A percentile compares a stretch with the other conserved stretches of the same genome.
phyloP scores from a whole-genome alignment of 805 yeast species.

The Scheffersomyces stipitis region DNA sequence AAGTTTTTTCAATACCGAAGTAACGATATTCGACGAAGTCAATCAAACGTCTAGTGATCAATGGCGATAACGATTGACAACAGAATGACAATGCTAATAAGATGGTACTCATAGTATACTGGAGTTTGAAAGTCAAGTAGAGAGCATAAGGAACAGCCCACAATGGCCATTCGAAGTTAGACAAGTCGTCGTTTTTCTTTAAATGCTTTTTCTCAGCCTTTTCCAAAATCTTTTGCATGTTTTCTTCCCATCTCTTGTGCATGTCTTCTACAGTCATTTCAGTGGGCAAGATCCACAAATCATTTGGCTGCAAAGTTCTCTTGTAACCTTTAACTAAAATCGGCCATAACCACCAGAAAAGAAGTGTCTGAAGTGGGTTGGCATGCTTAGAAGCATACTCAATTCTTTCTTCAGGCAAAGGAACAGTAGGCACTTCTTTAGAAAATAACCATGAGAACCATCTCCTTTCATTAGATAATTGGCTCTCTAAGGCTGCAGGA shows the following conservation, averaged over 20 bases:
- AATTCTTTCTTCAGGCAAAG: slow-evolving; percentile 49
- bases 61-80: slow-evolving; percentile 59
- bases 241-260: slow-evolving; percentile 27
- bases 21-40: slow-evolving; percentile 57
- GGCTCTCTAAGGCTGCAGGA: slow-evolving; percentile 2
- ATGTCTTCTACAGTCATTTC: slow-evolving; percentile 36
- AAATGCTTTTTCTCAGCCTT: slow-evolving; percentile 20
- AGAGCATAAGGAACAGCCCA: slow-evolving; percentile 43
- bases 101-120: slow-evolving; percentile 40
- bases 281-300: slow-evolving; percentile 36
- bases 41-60: slow-evolving; percentile 64
- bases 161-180: slow-evolving; percentile 39
- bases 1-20: slow-evolving; percentile 37
- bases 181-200: slow-evolving; percentile 7
- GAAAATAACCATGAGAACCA: slow-evolving; percentile 50
- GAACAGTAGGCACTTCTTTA: slow-evolving; percentile 51
- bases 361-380: slow-evolving; percentile 40
- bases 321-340: slow-evolving; percentile 40
- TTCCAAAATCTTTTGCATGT: slow-evolving; percentile 21
- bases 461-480: slow-evolving; percentile 44
- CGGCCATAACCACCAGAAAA: slow-evolving; percentile 43
- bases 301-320: slow-evolving; percentile 37
- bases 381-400: slow-evolving; percentile 45
- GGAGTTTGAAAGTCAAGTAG: slow-evolving; percentile 48
- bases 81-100: slow-evolving; percentile 48